Base-by-base conservation (phyloP, 805 yeast genomes). In the Yamadazyma paraphyllophila region DNA sequence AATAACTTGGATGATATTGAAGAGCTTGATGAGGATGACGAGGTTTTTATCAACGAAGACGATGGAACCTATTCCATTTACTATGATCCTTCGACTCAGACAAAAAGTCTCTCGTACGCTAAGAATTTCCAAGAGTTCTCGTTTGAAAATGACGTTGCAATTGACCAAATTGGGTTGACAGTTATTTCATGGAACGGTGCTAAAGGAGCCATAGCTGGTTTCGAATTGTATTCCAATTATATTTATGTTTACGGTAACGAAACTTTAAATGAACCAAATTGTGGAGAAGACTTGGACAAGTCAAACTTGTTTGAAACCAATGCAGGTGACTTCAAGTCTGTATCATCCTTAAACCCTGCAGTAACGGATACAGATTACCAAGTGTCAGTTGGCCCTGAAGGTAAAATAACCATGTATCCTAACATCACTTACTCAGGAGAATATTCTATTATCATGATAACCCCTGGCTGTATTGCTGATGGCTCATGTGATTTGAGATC, bases 401-500 rank as follows among this genome's bases (percentile, higher is more conserved):
- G 69, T n/a, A 61, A 65, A 16, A 76, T 82, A 2, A 70, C 74
- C 1, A 82, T 83, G 57, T 73, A 74, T 46, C 88, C 96, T 8
- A 83, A 83, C 52, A 78, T 89, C 14, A 71, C 85, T 0, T 76
- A 80, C 50, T 72, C 88, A 0, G 97, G 97, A 8, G 73, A 81
- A 48, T 94, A 89, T 62, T 71, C 88, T 0, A 72, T 94, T 17
- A 69, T 80, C 43, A 55, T 91, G 41, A 84, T 80, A 55, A 94
- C 99, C 0, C 97, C 97, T 0, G 98, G 98, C 0, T 94, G 99
- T 67, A 43, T 62, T 1, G 60, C 55, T 3, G 96, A 87, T 59
- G 64, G 68, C 41, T 76, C 94, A 0, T 94, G 99, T 65, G 53
- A 60, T 16, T 47, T 67, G 15, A 77, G 99, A 59, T 92, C 96